phyloP scores from a whole-genome alignment of 108 stramenopile genomes.

The Nitzschia sp. region DNA sequence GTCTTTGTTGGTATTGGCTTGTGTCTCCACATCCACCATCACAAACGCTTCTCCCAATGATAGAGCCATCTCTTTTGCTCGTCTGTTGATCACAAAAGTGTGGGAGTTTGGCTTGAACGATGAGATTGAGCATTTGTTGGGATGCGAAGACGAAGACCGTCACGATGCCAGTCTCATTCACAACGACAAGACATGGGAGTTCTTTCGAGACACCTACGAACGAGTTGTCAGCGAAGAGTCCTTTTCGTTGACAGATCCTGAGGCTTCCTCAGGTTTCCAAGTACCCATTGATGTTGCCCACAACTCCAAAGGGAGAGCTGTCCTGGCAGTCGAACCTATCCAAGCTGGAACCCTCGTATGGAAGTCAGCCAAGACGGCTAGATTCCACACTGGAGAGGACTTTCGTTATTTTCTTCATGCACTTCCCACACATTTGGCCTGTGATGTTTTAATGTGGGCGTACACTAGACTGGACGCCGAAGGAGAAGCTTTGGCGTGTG shows the following conservation, averaged over 20 bases:
- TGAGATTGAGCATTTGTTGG: not conserved
- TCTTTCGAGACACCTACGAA: slow-evolving; percentile 13
- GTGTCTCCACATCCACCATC: too few relatives aligned
- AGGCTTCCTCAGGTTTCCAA: slow-evolving; percentile 17
- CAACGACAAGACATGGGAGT: slow-evolving; percentile 15
- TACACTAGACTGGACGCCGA: slow-evolving; percentile 3
- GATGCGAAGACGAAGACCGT: not conserved
- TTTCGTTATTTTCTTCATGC: slow-evolving; percentile 17
- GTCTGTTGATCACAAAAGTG: too few relatives aligned
- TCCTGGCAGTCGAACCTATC: slow-evolving; percentile 15
- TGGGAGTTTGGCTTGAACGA: not conserved
- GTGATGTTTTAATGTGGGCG: slow-evolving; percentile 26
- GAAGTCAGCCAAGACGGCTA: slow-evolving; percentile 16
- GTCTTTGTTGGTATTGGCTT: too few relatives aligned
- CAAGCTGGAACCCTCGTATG: slow-evolving; percentile 14
- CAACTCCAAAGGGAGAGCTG: slow-evolving; percentile 9
- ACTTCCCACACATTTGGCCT: slow-evolving; percentile 21
- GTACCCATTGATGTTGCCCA: not conserved
- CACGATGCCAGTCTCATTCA: not conserved
- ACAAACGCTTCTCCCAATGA: too few relatives aligned
- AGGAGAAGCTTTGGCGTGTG: slow-evolving; percentile 2
- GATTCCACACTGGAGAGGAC: slow-evolving; percentile 10
- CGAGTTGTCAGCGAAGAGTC: not conserved
- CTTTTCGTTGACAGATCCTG: slow-evolving; percentile 4
- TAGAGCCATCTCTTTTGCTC: too few relatives aligned